Base-by-base conservation (phyloP, 495 filamentous ascomycete species). In the Neurospora sp. region DNA sequence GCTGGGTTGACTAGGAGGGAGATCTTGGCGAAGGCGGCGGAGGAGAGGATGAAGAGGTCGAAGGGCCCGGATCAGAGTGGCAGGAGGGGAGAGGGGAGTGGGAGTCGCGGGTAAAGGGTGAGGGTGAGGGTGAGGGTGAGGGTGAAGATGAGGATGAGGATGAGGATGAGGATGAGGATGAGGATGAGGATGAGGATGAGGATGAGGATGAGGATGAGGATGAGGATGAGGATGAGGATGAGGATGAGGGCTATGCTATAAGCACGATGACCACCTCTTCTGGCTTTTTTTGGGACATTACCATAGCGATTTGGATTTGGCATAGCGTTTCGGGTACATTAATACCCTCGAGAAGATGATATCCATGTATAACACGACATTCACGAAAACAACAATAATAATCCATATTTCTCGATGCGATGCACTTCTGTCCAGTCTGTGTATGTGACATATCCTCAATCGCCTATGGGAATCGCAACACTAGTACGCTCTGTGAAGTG, bases 1-100 rank as follows among this genome's bases (percentile, higher is more conserved):
- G 74, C 48, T 74, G 78, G 77, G 20, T 69, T 82, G 74, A 80
- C 73, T 74, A 83, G 90, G 74, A 87, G 91, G 74, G 94, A 96
- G 79, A 87, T 93, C 45, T 78, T 96, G 73, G 92, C 92, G 1
- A 88, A 86, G 9, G 93, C 92, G 35, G 91, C 89, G 8, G 92
- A 94, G 84, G 90, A 91, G 81, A 89, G 92, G 78, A 80, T 89
- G 77, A 89, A 85, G 82, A 90, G 82, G 78, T 81, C 85, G 78
- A 84, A 86, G 76, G 48, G 22, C 14, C 5, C 48, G 48, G 20
- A 59, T 12, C 48, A 31, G 20, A 4, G 48, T 6, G 9, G 22
- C 27, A 4, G 22, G 27, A 31, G 27, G 48, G 9, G 22, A 73
- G 82, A 37, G 80, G 82, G 69, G 72, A 72, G 27, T 18, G 53